Evolutionary conservation across 177 flowering plant species (phyloP).

Genomic region (Vitis hybrid): DNA sequence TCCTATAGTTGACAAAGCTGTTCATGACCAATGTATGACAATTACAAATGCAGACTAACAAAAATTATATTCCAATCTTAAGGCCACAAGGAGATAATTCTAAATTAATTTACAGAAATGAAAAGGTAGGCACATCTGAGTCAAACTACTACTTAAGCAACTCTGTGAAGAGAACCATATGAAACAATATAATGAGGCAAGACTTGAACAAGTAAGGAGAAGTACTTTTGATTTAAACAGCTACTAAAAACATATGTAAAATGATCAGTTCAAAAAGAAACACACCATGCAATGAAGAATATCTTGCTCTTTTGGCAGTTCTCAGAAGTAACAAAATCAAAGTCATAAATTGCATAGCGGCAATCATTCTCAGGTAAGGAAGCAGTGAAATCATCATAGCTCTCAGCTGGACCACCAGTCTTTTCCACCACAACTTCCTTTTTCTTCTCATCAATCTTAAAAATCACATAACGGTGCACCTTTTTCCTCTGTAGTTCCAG

Average conservation of each 20-base stretch:
- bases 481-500: slow-evolving; percentile 47
- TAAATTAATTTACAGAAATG: no score
- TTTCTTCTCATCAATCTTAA: slow-evolving; percentile 52
- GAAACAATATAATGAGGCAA: no score
- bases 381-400: slow-evolving; percentile 42
- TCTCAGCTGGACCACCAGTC: slow-evolving; percentile 46
- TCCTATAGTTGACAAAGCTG: no score
- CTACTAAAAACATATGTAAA: neutral
- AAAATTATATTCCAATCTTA: no score
- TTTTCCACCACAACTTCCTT: slow-evolving; percentile 51
- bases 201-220: no score
- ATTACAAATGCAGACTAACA: no score
- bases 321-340: slow-evolving; percentile 46
- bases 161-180: no score
- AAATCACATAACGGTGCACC: slow-evolving; percentile 40
- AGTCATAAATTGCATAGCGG: slow-evolving; percentile 50
- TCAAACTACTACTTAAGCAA: no score
- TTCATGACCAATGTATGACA: no score
- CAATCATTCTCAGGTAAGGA: slow-evolving; percentile 48
- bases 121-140: no score
- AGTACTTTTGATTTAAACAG: neutral
- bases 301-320: slow-evolving; percentile 58
- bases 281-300: slow-evolving; percentile 56
- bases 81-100: no score
- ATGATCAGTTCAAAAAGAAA: neutral